phyloP scores from a whole-genome alignment of 1,284 basidiomycete genomes.

The Austroboletus niveus region DNA sequence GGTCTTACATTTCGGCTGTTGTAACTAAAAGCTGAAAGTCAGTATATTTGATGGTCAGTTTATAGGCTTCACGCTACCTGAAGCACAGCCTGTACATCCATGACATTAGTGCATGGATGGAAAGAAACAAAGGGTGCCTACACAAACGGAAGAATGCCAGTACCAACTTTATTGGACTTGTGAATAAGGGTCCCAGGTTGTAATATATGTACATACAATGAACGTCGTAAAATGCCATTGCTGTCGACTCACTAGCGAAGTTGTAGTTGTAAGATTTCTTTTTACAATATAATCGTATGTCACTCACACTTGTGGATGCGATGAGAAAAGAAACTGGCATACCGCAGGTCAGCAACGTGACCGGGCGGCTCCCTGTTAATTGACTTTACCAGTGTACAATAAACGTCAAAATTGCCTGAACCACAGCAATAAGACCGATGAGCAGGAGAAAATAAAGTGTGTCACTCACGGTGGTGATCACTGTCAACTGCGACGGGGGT shows the following conservation, averaged over 20 bases:
- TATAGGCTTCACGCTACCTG: constrained; percentile 14
- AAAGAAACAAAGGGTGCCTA: constrained; percentile 31
- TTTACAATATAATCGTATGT: background rate
- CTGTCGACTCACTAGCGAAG: constrained; percentile 21
- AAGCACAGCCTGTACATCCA: constrained; percentile 24
- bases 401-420: constrained; percentile 36
- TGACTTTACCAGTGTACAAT: constrained; percentile 34
- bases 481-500: constrained; percentile 38
- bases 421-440: background rate
- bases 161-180: constrained; percentile 13
- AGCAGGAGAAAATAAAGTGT: background rate
- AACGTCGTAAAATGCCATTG: constrained; percentile 25
- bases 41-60: background rate
- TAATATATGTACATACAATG: constrained; percentile 16
- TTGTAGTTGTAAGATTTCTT: background rate
- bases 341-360: background rate
- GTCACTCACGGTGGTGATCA: constrained; percentile 41
- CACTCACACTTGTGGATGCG: constrained; percentile 33
- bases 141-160: constrained; percentile 32
- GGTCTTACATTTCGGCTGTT: constrained; percentile 40
- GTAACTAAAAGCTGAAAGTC: constrained; percentile 25
- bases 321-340: constrained; percentile 27
- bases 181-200: background rate
- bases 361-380: background rate
- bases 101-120: background rate